Evolutionary conservation across 202 grass and related monocot genomes (phyloP).

Genomic region (Brachypodium distachyon): DNA sequence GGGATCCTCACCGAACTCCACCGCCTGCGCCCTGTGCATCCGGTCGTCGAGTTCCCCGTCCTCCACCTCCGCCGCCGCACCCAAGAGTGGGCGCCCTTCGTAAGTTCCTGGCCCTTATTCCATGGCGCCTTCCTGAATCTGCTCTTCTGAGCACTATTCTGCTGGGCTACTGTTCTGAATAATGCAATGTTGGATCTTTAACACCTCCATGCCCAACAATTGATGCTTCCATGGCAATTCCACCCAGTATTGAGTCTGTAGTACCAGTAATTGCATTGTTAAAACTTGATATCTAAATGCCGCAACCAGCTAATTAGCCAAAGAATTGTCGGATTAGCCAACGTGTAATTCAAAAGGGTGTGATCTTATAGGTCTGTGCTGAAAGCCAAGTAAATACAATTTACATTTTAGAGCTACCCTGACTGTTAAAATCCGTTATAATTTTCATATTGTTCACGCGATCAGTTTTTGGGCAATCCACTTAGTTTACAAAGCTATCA

Average conservation of each 20-base stretch:
- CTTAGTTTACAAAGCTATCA: not conserved
- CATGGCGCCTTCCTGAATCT: not conserved
- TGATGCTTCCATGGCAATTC: constrained; percentile 8
- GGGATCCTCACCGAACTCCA: constrained; percentile 91
- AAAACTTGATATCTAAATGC: not conserved
- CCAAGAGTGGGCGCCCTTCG: constrained; percentile 80
- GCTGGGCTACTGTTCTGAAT: not conserved
- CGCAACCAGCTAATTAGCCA: not conserved
- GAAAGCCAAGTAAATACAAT: not conserved
- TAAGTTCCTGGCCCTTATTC: constrained; percentile 19
- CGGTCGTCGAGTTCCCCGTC: constrained; percentile 66
- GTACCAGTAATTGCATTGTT: not conserved
- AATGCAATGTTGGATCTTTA: not conserved
- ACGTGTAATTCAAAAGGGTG: not conserved
- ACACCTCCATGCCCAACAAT: not conserved
- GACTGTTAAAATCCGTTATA: not conserved
- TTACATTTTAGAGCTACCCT: not conserved
- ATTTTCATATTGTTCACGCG: not conserved
- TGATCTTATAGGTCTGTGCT: not conserved
- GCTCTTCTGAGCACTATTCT: not conserved
- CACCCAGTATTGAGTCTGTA: not conserved
- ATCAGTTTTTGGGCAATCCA: not conserved
- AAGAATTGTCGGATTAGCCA: not conserved
- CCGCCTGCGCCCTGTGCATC: constrained; percentile 54
- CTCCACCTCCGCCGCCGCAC: constrained; percentile 81